Base-by-base conservation (phyloP, 2,329 filamentous ascomycete species). In the Mollisia scopiformis region DNA sequence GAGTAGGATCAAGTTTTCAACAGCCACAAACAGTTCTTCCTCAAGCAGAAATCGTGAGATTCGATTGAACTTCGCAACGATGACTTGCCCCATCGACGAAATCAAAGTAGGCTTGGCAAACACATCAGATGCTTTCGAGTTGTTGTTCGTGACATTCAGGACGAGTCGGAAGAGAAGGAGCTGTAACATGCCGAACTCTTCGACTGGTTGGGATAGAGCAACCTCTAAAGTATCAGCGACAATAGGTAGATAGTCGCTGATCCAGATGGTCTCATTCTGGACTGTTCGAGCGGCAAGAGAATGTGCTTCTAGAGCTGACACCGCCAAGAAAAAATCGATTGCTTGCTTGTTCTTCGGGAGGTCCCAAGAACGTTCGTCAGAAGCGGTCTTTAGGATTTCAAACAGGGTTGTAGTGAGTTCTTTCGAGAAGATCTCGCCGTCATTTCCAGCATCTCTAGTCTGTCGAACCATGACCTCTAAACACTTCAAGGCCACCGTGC, bases 131-230 rank as follows among this genome's bases (percentile, higher is more conserved):
- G 91, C 87, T 14, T 80, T 79, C 0, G 84, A 77, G 63, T 91
- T 90, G 68, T 92, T 91, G 77, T 97, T 97, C 8, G 93, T 95
- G 53, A 93, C 82, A 69, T 96, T 96, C 64, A 97, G 83, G 35
- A 91, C 88, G 3, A 97, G 82, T 59, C 91, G 87, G 50, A 94
- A 47, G 21, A 73, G 58, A 27, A 72, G 53, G n/a, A 63, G 31
- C 30, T 73, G 70, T 8, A 66, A 55, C 13, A 59, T 74, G 31
- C 76, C 79, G 53, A 77, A 75, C 19, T 75, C 69, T 11, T 74
- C 72, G 10, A 71, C 62, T 10, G 75, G 72, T n/a, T 66, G 72
- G 30, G 76, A 75, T 2, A 76, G 73, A 21, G 76, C 75, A n/a
- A 61, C 54, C 31, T 71, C 62, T 6, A 85, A 72, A 1, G 82